Base-by-base conservation (phyloP, 23 red algal species). In the Gracilaria domingensis region DNA sequence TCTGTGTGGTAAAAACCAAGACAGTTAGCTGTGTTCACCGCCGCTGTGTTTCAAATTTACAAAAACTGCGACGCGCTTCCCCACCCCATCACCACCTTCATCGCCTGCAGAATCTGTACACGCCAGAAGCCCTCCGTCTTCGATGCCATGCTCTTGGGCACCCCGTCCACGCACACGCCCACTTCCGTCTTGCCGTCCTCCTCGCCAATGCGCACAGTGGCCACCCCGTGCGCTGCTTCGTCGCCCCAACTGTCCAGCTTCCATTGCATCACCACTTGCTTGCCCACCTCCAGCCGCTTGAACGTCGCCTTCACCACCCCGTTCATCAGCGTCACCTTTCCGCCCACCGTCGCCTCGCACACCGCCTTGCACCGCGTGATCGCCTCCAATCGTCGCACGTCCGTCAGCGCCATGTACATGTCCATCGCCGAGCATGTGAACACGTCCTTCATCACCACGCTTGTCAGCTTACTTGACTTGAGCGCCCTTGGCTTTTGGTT, bases 111-210 rank as follows among this genome's bases (percentile, higher is more conserved):
- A 25, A 94, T 51, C 65, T 94, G 83, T 53, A 87, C 74, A 21
- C 92, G 72, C 92, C 92, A 94, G n/a, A 87, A 94, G 32, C 83
- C 92, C 71, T 94, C 92, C 33, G 84, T 81, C 38, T 73, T 81
- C 24, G 54, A 54, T 65, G 47, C 23, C 75, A 87, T 73, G 16
- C 20, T 49, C 58, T 82, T 58, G 34, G 92, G 82, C 48, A 94
- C 84, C 8, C 60, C 92, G 2, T 30, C 32, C n/a, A 82, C 50
- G 12, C 18, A 8, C 12, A 94, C 54, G 25, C 51, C 25, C 1
- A 88, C 36, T 25, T 62, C 67, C 17, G 75, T 82, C 32, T 88
- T 88, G 8, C 83, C 72, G 9, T 94, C 92, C 61, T 88, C 71
- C 33, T 79, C 48, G 5, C 12, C 32, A 70, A 94, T 58, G 25